Evolutionary conservation across 116 monocot genomes (phyloP).

Genomic region (Cymodocea nodosa): DNA sequence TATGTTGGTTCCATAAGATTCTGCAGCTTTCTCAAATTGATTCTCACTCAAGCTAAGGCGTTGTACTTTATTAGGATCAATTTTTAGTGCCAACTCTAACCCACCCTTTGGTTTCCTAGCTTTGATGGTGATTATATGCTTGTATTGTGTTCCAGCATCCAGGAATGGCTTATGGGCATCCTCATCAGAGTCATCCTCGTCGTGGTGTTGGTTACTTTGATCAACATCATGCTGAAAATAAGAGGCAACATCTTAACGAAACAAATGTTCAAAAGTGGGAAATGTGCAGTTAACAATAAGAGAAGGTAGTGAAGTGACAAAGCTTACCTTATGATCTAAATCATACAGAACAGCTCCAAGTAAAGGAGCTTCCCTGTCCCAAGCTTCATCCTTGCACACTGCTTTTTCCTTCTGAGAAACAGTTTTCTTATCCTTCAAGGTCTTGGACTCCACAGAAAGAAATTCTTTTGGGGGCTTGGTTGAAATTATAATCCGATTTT

Average conservation of each 20-base stretch:
- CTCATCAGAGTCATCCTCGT: conserved; percentile 15
- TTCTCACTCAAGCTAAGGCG: conserved; percentile 71
- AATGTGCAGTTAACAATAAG: neutral
- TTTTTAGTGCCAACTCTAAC: conserved; percentile 32
- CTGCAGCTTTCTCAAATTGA: conserved; percentile 40
- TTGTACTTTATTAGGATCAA: conserved; percentile 68
- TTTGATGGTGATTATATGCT: conserved; percentile 46
- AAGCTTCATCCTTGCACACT: conserved; percentile 22
- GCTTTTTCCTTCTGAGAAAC: conserved; percentile 16
- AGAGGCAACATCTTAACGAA: neutral
- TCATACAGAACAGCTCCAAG: conserved; percentile 12
- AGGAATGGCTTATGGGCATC: conserved; percentile 18
- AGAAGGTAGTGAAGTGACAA: neutral
- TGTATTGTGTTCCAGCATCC: conserved; percentile 33
- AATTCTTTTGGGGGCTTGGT: conserved; percentile 72
- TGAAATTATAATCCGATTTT: conserved; percentile 50
- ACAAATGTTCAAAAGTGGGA: neutral
- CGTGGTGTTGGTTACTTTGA: conserved; percentile 5
- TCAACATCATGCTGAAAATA: conserved; percentile 8
- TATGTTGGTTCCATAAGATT: conserved; percentile 35
- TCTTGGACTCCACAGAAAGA: conserved; percentile 37
- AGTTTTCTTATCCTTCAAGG: conserved; percentile 15
- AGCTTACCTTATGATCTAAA: conserved; percentile 19
- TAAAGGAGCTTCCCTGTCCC: conserved; percentile 40
- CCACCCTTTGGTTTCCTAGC: conserved; percentile 63